phyloP scores from a whole-genome alignment of 208 protist species.

The Wallacemonas sp. region DNA sequence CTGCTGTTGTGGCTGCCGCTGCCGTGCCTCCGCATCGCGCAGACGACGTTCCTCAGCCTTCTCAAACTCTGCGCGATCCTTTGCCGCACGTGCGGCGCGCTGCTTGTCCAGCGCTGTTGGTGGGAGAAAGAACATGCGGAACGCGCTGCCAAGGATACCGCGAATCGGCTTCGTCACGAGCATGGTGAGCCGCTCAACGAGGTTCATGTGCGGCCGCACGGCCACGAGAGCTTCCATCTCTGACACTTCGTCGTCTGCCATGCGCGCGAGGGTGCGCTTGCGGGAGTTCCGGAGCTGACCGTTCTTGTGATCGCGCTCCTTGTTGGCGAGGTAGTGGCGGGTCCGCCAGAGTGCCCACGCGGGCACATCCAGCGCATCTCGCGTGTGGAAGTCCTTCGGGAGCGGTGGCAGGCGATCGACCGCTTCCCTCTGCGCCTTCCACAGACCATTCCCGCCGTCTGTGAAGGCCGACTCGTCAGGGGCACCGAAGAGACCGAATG shows the following conservation, averaged over 20 bases:
- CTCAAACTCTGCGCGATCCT: not conserved
- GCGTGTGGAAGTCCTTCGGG: slow-evolving; percentile 28
- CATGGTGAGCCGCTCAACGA: slow-evolving; percentile 18
- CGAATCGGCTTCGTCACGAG: slow-evolving; percentile 35
- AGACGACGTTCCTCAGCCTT: not conserved
- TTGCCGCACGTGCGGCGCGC: not conserved
- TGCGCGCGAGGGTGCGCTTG: not conserved
- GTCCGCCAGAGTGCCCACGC: slow-evolving; percentile 51
- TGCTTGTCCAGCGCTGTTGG: slow-evolving; percentile 7
- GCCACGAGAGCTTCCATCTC: slow-evolving; percentile 6
- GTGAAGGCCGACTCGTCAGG: slow-evolving; percentile 26
- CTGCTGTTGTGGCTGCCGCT: not conserved
- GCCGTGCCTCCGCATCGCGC: not conserved
- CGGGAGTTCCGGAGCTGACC: not conserved
- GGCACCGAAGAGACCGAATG: slow-evolving; percentile 37
- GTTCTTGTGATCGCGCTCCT: not conserved
- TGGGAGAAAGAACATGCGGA: slow-evolving; percentile 41
- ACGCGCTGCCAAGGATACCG: slow-evolving; percentile 26
- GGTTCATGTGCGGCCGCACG: slow-evolving; percentile 2
- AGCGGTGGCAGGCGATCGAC: slow-evolving; percentile 52
- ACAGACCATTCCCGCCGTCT: slow-evolving; percentile 32
- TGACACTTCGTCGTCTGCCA: not conserved
- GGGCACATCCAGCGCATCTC: slow-evolving; percentile 30
- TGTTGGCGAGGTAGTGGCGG: slow-evolving; percentile 17
- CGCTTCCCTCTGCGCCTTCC: slow-evolving; percentile 28